Evolutionary conservation across 2,329 filamentous ascomycete genomes (phyloP).

Genomic region (Epichloe coenophiala): DNA sequence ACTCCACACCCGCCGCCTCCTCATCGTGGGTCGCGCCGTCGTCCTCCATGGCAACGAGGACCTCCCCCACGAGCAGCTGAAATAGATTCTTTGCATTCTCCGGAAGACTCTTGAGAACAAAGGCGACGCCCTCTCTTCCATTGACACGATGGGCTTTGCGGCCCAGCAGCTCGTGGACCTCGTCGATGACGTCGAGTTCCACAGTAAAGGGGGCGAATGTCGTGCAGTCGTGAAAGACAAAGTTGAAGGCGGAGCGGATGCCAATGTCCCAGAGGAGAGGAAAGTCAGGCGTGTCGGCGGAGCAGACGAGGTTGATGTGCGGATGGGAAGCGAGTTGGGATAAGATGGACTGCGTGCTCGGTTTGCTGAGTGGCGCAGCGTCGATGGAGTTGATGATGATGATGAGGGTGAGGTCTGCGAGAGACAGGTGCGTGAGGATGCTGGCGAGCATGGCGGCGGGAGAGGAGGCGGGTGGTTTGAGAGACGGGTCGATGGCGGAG

Average conservation of each 20-base stretch:
- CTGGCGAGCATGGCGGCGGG: constrained; percentile 55
- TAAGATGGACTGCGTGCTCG: constrained; percentile 56
- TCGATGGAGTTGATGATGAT: constrained; percentile 82
- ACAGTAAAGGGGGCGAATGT: constrained; percentile 64
- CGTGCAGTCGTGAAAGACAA: constrained; percentile 87
- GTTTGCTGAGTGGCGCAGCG: constrained; percentile 58
- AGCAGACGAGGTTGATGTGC: constrained; percentile 59
- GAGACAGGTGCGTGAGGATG: constrained; percentile 46
- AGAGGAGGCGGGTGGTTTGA: constrained; percentile 43
- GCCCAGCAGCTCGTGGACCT: constrained; percentile 76
- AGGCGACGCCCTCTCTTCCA: constrained; percentile 82
- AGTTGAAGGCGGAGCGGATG: constrained; percentile 69
- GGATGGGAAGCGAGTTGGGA: constrained; percentile 64
- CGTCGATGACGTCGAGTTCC: constrained; percentile 77
- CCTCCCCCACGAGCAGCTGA: constrained; percentile 69
- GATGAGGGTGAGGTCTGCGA: constrained; percentile 35
- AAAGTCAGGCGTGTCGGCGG: constrained; percentile 80
- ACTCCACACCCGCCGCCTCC: constrained; percentile 62
- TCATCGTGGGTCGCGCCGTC: constrained; percentile 29
- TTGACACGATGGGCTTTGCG: constrained; percentile 67
- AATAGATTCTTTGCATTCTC: constrained; percentile 88
- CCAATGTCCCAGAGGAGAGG: constrained; percentile 79
- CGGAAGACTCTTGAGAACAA: constrained; percentile 78
- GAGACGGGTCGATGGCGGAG: constrained; percentile 40
- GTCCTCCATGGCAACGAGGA: constrained; percentile 57